Conservation (phyloP, 805 yeast genomes). For the Candida succiphila region DNA sequence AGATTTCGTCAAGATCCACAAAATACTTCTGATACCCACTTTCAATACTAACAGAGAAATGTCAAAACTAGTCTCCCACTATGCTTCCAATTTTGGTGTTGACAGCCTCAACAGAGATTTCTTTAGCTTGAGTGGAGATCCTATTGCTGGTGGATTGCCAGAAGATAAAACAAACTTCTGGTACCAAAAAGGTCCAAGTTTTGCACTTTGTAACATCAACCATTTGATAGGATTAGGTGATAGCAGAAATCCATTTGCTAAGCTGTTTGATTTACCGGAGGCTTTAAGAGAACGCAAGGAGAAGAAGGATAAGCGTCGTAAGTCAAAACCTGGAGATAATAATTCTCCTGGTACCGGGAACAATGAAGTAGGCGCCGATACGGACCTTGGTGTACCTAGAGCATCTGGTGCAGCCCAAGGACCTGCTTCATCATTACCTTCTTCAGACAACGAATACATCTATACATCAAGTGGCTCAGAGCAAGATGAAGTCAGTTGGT, state of each 20-base stretch:
- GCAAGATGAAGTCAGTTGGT: conserved; percentile 38
- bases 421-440: conserved; percentile 2
- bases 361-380: conserved; percentile 6
- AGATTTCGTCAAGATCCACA: conserved; percentile 57
- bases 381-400: too few relatives aligned
- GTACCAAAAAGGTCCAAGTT: conserved; percentile 66
- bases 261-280: conserved; percentile 61
- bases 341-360: neutral
- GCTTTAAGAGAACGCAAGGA: conserved; percentile 64
- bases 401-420: conserved; percentile 6
- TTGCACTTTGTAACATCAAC: conserved; percentile 67
- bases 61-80: conserved; percentile 50
- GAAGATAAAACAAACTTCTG: conserved; percentile 53
- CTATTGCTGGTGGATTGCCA: conserved; percentile 22
- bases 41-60: conserved; percentile 43
- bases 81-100: conserved; percentile 58
- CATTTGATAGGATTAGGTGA: conserved; percentile 76
- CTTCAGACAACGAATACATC: conserved; percentile 7
- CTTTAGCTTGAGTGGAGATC: conserved; percentile 34
- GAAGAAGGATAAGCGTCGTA: conserved; percentile 56
- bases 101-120: conserved; percentile 56
- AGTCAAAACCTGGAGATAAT: conserved; percentile 15
- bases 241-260: conserved; percentile 66
- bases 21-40: conserved; percentile 53
- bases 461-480: conserved; percentile 18